Percentiles rank a stretch among this genome's conserved stretches.
Evolutionary conservation across 352 stramenopile species (phyloP).

Genomic region (Blastocystis sp.): DNA sequence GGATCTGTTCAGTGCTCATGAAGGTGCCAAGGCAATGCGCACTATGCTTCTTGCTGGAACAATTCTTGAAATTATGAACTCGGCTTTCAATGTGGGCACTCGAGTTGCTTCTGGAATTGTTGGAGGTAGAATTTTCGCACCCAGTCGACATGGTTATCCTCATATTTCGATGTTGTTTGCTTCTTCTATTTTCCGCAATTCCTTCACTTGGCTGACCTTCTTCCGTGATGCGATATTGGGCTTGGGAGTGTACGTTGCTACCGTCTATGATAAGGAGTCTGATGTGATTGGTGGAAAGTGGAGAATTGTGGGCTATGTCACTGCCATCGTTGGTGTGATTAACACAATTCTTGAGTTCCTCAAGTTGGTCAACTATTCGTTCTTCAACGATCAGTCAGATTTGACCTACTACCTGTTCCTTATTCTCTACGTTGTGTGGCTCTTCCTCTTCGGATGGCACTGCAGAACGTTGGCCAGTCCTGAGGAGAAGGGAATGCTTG

Average conservation of each 20-base stretch:
- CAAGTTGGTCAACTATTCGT: constrained; percentile 32
- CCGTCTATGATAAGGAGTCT: neutral
- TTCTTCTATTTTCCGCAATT: neutral
- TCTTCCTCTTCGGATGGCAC: constrained; percentile 32
- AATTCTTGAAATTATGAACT: constrained; percentile 40
- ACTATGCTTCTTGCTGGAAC: neutral
- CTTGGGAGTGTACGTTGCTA: neutral
- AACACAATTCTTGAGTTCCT: constrained; percentile 23
- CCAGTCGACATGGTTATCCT: neutral
- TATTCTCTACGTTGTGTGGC: neutral
- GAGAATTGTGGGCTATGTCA: neutral
- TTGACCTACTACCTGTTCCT: constrained; percentile 51
- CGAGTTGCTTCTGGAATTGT: neutral
- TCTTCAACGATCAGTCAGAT: constrained; percentile 53
- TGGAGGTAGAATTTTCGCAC: neutral
- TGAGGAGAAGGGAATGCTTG: constrained; percentile 16
- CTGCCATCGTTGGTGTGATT: neutral
- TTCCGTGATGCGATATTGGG: constrained; percentile 24
- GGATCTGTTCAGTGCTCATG: constrained; percentile 27
- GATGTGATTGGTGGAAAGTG: constrained; percentile 29
- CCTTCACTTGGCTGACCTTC: constrained; percentile 41
- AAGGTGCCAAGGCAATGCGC: constrained; percentile 15
- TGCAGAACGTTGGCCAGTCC: neutral
- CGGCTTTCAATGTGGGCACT: constrained; percentile 12
- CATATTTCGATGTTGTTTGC: neutral